Base-by-base conservation (phyloP, 768 basidiomycete genomes). In the Lentinula guzmanii region DNA sequence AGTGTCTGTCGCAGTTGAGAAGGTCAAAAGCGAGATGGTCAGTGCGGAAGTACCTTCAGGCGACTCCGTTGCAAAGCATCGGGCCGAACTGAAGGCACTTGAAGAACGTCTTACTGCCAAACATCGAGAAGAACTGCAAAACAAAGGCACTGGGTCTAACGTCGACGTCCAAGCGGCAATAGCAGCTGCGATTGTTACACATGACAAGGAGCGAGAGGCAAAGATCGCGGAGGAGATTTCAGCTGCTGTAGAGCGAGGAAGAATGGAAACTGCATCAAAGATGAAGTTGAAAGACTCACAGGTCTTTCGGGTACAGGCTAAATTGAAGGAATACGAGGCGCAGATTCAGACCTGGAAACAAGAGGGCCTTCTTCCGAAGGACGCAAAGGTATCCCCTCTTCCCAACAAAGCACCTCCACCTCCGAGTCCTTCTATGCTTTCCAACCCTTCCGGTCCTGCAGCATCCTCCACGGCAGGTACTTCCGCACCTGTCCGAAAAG, bases 281-380 rank as follows among this genome's bases (percentile, higher is more conserved):
- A 69, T 74, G 37, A 89, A 87, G 69, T 65, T 92, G 46, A 91
- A 91, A 73, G 90, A 93, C 65, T 74, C 76, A 1, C 88, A 88
- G 65, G 74, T 91, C n/a, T 77, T 85, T 34, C 81, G 77, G 55
- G 76, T 82, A 9, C 84, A 89, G 67, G 75, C 73, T 61, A 81
- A 79, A 61, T 74, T 90, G 54, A 91, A 90, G 73, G 85, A 87
- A 6, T 75, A 90, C 39, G 89, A 91, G 67, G 77, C 78, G 10
- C 82, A 85, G 61, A 81, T 89, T 39, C 70, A 81, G 45, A 82
- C 81, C 62, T 83, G 81, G 81, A 78, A 78, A 65, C 79, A 80
- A 52, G 71, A 75, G 0, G 84, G 86, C 2, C 48, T 79, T 2
- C 45, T 85, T 45, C 81, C 84, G 10, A 75, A 74, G 1, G 64